phyloP scores from a whole-genome alignment of 805 yeast genomes.

The Spencermartinsiella europaea region DNA sequence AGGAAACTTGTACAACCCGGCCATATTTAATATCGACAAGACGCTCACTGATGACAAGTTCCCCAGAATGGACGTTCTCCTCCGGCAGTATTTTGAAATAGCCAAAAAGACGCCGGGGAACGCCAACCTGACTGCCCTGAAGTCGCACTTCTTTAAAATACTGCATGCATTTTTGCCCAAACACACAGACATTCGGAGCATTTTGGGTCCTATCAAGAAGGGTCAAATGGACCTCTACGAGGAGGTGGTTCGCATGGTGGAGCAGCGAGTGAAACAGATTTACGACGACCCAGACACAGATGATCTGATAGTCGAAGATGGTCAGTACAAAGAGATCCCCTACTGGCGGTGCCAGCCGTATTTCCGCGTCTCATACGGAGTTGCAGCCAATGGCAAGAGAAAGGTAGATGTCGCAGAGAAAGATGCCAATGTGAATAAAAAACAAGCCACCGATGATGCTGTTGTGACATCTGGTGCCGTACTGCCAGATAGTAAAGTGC shows the following conservation, averaged over 20 bases:
- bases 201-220: slow-evolving; percentile 53
- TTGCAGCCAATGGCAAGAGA: slow-evolving; percentile 31
- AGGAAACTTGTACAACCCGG: slow-evolving; percentile 91
- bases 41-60: slow-evolving; percentile 52
- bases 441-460: too few relatives aligned
- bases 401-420: slow-evolving; percentile 11
- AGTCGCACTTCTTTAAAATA: slow-evolving; percentile 86
- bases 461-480: too few relatives aligned
- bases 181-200: slow-evolving; percentile 73
- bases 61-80: slow-evolving; percentile 78
- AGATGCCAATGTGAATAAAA: not conserved
- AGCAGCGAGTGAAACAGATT: slow-evolving; percentile 55
- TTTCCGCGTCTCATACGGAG: slow-evolving; percentile 85
- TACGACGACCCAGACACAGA: slow-evolving; percentile 48
- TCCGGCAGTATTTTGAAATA: slow-evolving; percentile 84
- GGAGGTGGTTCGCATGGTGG: slow-evolving; percentile 59
- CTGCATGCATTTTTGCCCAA: slow-evolving; percentile 72
- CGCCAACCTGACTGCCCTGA: slow-evolving; percentile 80
- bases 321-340: slow-evolving; percentile 73
- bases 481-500: too few relatives aligned
- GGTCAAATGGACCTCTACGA: slow-evolving; percentile 48
- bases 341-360: slow-evolving; percentile 97
- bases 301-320: slow-evolving; percentile 63
- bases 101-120: slow-evolving; percentile 55
- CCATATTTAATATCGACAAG: slow-evolving; percentile 51